These are phyloP conservation scores for Prunus mongolica DNA, from an alignment of 306 rosid genomes.

Conservation along the genomic window DNA sequence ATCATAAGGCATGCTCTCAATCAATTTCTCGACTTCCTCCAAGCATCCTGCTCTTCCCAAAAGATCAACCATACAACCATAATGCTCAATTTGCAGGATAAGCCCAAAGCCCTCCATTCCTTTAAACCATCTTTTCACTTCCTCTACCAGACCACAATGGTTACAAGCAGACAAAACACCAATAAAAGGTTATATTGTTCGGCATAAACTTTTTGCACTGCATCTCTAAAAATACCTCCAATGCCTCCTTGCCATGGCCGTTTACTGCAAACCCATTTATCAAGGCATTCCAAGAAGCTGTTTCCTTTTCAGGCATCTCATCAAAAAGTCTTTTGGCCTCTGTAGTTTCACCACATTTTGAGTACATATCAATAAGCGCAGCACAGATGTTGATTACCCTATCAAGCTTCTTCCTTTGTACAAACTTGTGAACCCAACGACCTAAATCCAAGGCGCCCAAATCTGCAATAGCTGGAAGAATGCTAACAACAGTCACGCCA, in stretches of 20 bases:
- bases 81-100: conserved; percentile 62
- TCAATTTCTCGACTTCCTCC: conserved; percentile 65
- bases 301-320: conserved; percentile 41
- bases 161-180: conserved; percentile 63
- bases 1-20: conserved; percentile 52
- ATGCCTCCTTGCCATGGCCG: conserved; percentile 57
- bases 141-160: conserved; percentile 65
- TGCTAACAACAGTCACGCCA: conserved; percentile 55
- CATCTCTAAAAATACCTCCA: conserved; percentile 50
- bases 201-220: conserved; percentile 35
- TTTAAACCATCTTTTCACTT: conserved; percentile 58
- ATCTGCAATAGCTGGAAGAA: conserved; percentile 73
- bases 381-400: conserved; percentile 40
- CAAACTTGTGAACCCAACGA: conserved; percentile 52
- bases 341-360: conserved; percentile 64
- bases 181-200: conserved; percentile 47
- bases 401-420: conserved; percentile 41
- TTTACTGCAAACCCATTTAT: conserved; percentile 71
- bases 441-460: conserved; percentile 66
- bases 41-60: conserved; percentile 70
- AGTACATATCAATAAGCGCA: conserved; percentile 62
- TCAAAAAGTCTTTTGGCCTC: conserved; percentile 47
- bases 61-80: conserved; percentile 77
- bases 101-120: conserved; percentile 50
- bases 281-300: conserved; percentile 71